phyloP scores from a whole-genome alignment of 1,284 basidiomycete genomes.

The Heterobasidion annosum region DNA sequence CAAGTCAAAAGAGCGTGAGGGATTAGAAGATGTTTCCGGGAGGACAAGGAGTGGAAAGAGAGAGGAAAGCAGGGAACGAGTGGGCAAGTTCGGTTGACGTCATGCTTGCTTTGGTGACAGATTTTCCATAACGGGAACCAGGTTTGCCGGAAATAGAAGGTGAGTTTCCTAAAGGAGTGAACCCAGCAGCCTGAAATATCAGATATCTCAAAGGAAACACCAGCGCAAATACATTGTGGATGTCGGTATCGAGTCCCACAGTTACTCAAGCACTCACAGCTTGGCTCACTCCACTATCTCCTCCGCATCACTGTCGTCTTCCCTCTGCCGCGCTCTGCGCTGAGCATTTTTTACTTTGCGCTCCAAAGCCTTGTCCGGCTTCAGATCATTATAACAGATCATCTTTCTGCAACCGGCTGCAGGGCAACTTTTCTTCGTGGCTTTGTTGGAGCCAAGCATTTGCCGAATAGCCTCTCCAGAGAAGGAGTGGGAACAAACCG shows the following conservation, averaged over 20 bases:
- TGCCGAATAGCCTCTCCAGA: conserved; percentile 51
- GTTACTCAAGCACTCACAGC: neutral
- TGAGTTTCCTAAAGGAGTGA: neutral
- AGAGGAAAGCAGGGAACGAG: neutral
- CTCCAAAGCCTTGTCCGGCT: conserved; percentile 45
- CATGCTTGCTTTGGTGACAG: too few species aligned
- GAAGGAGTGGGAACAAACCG: conserved; percentile 65
- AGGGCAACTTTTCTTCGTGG: conserved; percentile 45
- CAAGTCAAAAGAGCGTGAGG: neutral
- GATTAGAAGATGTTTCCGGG: neutral
- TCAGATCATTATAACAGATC: conserved; percentile 43
- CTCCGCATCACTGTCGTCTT: conserved; percentile 39
- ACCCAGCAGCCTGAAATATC: neutral
- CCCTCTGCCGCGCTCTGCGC: conserved; percentile 32
- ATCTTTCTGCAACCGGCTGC: conserved; percentile 58
- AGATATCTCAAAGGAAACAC: neutral
- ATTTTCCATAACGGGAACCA: neutral
- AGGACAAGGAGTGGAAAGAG: neutral
- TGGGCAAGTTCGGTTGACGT: too few species aligned
- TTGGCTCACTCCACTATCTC: conserved; percentile 54
- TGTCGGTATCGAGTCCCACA: neutral
- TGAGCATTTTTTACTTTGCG: conserved; percentile 49
- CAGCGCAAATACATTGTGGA: too few species aligned
- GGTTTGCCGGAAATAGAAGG: neutral
- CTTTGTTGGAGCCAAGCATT: conserved; percentile 31